phyloP scores from a whole-genome alignment of 352 stramenopile species.

The Phytophthora chlamydospora region DNA sequence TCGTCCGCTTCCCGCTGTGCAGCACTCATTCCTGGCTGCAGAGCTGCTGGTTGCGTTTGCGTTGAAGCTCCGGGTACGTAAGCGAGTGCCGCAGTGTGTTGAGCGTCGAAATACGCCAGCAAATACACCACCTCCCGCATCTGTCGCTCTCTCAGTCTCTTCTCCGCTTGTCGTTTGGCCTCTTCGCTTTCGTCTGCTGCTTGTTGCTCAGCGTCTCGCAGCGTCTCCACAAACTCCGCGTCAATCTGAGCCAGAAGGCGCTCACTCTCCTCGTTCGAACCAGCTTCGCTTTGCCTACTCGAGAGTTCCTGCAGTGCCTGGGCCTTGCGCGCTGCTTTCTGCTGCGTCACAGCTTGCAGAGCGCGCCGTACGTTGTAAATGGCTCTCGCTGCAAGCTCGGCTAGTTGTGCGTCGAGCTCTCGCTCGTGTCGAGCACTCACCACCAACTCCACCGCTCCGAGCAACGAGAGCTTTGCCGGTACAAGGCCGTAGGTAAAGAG shows the following conservation, averaged over 20 bases:
- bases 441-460: constrained; percentile 62
- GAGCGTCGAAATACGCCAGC: constrained; percentile 45
- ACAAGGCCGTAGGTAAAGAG: constrained; percentile 59
- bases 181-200: constrained; percentile 37
- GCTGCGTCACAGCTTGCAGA: constrained; percentile 48
- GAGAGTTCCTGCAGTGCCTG: constrained; percentile 27
- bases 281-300: not conserved
- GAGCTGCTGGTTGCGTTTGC: constrained; percentile 17
- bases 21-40: constrained; percentile 11
- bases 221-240: constrained; percentile 41
- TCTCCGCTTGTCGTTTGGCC: constrained; percentile 28
- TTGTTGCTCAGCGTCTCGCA: constrained; percentile 42
- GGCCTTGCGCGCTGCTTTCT: constrained; percentile 60
- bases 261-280: constrained; percentile 1
- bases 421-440: constrained; percentile 59
- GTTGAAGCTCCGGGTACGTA: not conserved
- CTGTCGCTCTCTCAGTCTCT: constrained; percentile 50
- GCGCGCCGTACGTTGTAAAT: constrained; percentile 29
- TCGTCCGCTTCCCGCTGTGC: constrained; percentile 35
- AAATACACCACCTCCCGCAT: constrained; percentile 54
- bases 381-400: constrained; percentile 36
- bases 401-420: constrained; percentile 44
- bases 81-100: constrained; percentile 29
- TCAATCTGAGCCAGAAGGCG: constrained; percentile 47
- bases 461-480: constrained; percentile 54